Conservation (phyloP, 352 stramenopile species). For the Phytophthora fragariae region DNA sequence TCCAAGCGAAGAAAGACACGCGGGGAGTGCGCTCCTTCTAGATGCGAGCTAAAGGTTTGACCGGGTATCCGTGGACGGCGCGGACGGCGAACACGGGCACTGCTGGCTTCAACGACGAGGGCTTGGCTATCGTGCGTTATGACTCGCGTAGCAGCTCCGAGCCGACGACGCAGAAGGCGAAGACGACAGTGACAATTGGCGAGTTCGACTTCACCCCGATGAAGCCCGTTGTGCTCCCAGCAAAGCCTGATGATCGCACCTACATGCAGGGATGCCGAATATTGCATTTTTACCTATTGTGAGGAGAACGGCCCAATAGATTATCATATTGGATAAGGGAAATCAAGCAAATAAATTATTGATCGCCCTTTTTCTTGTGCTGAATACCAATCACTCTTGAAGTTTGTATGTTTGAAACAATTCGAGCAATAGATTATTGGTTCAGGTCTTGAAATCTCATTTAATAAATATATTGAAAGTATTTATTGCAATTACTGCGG, state of each 20-base stretch:
- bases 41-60: constrained; percentile 28
- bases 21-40: constrained; percentile 14
- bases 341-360: too few relatives aligned
- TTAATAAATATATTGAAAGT: too few relatives aligned
- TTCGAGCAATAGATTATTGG: too few relatives aligned
- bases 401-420: too few relatives aligned
- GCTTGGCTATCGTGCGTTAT: constrained; percentile 29
- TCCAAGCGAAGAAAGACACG: constrained; percentile 27
- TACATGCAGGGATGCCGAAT: not conserved
- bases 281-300: too few relatives aligned
- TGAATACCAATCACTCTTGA: too few relatives aligned
- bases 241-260: not conserved
- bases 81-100: constrained; percentile 8
- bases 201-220: constrained; percentile 16
- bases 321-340: too few relatives aligned
- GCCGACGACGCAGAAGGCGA: constrained; percentile 4
- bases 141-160: not conserved
- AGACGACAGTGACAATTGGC: not conserved
- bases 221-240: not conserved
- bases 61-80: constrained; percentile 22
- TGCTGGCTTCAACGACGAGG: constrained; percentile 33
- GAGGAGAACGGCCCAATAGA: too few relatives aligned
- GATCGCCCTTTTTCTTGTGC: too few relatives aligned
- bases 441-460: too few relatives aligned
- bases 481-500: too few relatives aligned